Evolutionary conservation across 345 rosid genomes (phyloP), one percentile per base, ranked within the genome.

Genomic region (Dipteronia sinensis): DNA sequence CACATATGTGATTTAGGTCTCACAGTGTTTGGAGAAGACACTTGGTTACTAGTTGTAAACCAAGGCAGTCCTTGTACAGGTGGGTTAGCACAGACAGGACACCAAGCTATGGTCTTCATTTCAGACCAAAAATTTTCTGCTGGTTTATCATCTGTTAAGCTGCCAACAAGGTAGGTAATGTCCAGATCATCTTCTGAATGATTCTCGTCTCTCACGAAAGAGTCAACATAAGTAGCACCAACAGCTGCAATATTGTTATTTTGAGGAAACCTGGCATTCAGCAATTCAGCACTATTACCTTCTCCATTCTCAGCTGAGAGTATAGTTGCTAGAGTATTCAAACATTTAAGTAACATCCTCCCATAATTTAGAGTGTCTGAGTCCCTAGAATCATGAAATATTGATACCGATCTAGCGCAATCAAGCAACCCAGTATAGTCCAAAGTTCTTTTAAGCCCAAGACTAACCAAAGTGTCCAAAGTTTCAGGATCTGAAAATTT

Each of bases 41-140:
- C 90, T 79, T 78, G 84, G 81, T 59, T 81, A 80, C 78, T 76
- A 62, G 91, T 84, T 77, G 87, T 88, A 78, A 93, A 85, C 98
- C 98, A 95, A 67, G 98, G 98, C 67, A 95, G 78, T 77, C 94
- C 98, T 76, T 83, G 77, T 16, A 90, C 53, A 40, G 95, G 98
- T 73, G 98, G 94, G 74, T 89, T 82, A 42, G 79, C 77, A 78
- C 85, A 86, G 80, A 90, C 80, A 77, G 98, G 98, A 86, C 98
- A 95, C 97, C 98, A 95, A 67, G 91, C 71, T 71, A 91, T 90
- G 77, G 85, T 79, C 87, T 86, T 91, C 78, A 95, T 68, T 82
- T 93, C 95, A 80, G 87, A 83, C 98, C 98, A 95, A 84, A 95
- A 95, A n/a, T 86, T 90, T 73, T 91, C 93, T 84, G 89, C 97